Evolutionary conservation across 2,329 filamentous ascomycete species (phyloP), one percentile per base, ranked within the genome.

Genomic region (Trichoderma polysporum): DNA sequence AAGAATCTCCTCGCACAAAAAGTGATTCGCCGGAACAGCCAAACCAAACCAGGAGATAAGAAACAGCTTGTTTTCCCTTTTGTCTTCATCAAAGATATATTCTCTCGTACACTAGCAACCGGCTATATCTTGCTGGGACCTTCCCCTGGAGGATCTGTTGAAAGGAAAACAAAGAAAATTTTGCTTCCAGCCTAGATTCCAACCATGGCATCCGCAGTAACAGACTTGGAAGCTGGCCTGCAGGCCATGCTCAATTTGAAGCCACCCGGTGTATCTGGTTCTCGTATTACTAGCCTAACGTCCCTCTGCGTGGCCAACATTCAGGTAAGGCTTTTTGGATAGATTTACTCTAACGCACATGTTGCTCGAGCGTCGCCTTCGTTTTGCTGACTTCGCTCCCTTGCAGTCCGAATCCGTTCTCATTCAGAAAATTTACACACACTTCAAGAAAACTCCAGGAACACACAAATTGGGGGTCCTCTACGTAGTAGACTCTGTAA

Each of bases 401-500:
- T 66, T 52, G 45, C 70, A 97, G 95, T 94, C 91, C 80, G 94
- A 98, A 83, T 95, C 93, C 64, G 89, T 94, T 74, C 89, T 99
- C 76, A 92, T 98, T 74, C 93, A 97, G 79, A 97, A 97, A 79
- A 91, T 99, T 76, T 97, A 92, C 82, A 96, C 94, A 72, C 94
- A 97, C 77, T 96, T 98, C 86, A 97, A 96, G 81, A 97, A 95
- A 81, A 90, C 94, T 73, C 92, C 93, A 68, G 89, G 89, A 78
- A 97, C 93, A 78, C 94, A 99, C 87, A 99, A 99, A 83, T 87
- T 99, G 80, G 95, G 95, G 82, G 94, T 97, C 77, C 90, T 99
- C 83, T 99, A 99, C 90, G 94, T 98, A 83, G 92, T 99, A 94
- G 95, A 99, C 86, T 97, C 94, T 85, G 94, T 99, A 87, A 94